These are phyloP conservation scores for Pseudocercospora musae DNA, from an alignment of 2,329 filamentous ascomycete species.

Conservation along the genomic window DNA sequence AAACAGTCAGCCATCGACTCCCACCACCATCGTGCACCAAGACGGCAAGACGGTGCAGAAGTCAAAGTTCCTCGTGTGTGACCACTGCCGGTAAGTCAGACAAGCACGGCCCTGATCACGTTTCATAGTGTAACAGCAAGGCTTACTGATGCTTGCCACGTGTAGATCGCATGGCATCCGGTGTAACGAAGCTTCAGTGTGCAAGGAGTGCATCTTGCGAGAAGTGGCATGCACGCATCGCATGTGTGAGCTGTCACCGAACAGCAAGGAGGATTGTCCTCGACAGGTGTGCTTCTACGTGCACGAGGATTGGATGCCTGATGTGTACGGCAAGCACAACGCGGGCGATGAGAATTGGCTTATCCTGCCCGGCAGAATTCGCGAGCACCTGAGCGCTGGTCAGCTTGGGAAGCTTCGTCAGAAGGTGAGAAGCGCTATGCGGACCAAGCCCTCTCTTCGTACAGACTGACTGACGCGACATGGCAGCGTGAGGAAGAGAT, in stretches of 20 bases:
- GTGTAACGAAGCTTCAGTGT: slow-evolving; percentile 24
- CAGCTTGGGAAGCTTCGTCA: slow-evolving; percentile 7
- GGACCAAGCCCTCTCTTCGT: background rate
- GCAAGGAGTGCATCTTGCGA: slow-evolving; percentile 21
- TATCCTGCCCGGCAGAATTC: slow-evolving; percentile 19
- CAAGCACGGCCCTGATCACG: background rate
- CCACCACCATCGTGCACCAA: background rate
- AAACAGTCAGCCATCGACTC: background rate
- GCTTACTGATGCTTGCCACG: slow-evolving; percentile 3
- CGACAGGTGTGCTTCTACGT: slow-evolving; percentile 23
- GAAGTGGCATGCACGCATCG: slow-evolving; percentile 19
- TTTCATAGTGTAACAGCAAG: background rate
- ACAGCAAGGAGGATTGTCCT: slow-evolving; percentile 15
- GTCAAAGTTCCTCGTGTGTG: slow-evolving; percentile 19
- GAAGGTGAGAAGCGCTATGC: background rate
- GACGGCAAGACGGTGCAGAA: slow-evolving; percentile 6
- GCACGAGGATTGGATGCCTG: slow-evolving; percentile 22
- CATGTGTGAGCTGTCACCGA: slow-evolving; percentile 15
- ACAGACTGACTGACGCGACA: background rate
- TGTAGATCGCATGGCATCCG: slow-evolving; percentile 18
- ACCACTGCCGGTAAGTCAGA: slow-evolving; percentile 17
- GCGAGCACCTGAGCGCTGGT: slow-evolving; percentile 15
- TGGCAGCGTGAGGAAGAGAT: slow-evolving; percentile 1
- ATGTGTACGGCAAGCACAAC: slow-evolving; percentile 17
- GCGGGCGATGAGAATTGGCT: slow-evolving; percentile 17